Conservation (phyloP, 345 rosid genomes). For the Raphanus raphanistrum region DNA sequence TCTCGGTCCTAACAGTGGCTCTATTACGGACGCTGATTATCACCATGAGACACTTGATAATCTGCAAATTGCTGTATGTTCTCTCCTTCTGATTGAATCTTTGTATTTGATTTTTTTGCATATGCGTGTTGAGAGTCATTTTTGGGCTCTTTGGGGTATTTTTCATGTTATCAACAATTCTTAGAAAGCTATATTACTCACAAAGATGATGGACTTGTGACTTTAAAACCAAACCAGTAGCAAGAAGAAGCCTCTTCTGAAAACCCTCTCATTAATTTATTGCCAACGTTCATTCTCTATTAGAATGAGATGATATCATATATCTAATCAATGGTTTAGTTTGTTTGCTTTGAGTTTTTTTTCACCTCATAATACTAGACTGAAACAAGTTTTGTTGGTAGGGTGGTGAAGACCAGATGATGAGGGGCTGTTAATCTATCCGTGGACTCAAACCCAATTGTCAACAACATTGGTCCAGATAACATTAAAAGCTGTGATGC, state of each 20-base stretch:
- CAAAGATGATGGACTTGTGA: slow-evolving; percentile 64
- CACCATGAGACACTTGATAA: slow-evolving; percentile 89
- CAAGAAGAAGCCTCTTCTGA: slow-evolving; percentile 73
- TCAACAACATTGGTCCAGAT: not conserved
- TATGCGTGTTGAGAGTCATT: not conserved
- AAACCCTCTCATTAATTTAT: slow-evolving; percentile 85
- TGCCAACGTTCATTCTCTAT: slow-evolving; percentile 56
- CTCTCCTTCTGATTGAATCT: not conserved
- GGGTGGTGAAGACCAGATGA: no score
- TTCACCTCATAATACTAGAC: no score
- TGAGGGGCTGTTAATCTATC: not conserved
- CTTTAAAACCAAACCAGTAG: slow-evolving; percentile 74
- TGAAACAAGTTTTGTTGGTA: no score
- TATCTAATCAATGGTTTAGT: not conserved
- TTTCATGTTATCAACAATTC: slow-evolving; percentile 77
- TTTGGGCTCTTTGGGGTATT: slow-evolving; percentile 57
- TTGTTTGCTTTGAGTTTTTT: no score
- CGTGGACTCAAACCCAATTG: not conserved
- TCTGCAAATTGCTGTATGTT: slow-evolving; percentile 61
- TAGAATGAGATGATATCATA: not conserved
- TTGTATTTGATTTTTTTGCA: not conserved
- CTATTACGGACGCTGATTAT: slow-evolving; percentile 68
- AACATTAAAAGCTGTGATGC: not conserved
- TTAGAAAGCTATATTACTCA: slow-evolving; percentile 70
- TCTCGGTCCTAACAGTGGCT: slow-evolving; percentile 81